Evolutionary conservation across 2,329 filamentous ascomycete genomes (phyloP).

Genomic region (Penicillium carneum): DNA sequence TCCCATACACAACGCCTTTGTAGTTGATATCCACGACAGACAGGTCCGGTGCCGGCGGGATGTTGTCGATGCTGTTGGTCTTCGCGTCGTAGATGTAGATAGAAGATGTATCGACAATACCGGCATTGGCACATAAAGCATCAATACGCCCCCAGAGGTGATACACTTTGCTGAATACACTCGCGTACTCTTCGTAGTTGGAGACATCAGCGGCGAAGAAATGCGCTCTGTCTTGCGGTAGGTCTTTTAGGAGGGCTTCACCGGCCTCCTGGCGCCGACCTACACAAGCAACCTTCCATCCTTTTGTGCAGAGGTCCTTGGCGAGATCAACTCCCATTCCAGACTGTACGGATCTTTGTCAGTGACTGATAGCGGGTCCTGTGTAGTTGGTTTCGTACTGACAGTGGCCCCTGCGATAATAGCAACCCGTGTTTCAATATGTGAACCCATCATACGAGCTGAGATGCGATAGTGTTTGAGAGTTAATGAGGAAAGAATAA

Average conservation of each 20-base stretch:
- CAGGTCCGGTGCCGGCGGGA: constrained; percentile 57
- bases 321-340: constrained; percentile 58
- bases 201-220: constrained; percentile 58
- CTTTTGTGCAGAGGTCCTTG: constrained; percentile 45
- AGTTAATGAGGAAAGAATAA: neutral
- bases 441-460: constrained; percentile 20
- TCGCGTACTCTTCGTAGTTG: constrained; percentile 56
- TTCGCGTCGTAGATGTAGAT: constrained; percentile 54
- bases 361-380: neutral
- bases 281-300: constrained; percentile 46
- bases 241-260: constrained; percentile 44
- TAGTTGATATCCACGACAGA: constrained; percentile 59
- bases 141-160: constrained; percentile 57
- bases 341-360: constrained; percentile 45
- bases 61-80: constrained; percentile 38
- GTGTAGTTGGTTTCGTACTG: constrained; percentile 29
- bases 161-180: constrained; percentile 55
- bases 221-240: constrained; percentile 43
- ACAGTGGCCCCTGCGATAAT: constrained; percentile 55
- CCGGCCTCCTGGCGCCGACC: constrained; percentile 49
- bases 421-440: constrained; percentile 41
- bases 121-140: constrained; percentile 60
- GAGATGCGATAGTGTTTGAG: neutral
- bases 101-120: constrained; percentile 57
- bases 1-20: constrained; percentile 61